These are phyloP conservation scores for Penicillium desertorum DNA, from an alignment of 495 filamentous ascomycete species.

Conservation along the genomic window DNA sequence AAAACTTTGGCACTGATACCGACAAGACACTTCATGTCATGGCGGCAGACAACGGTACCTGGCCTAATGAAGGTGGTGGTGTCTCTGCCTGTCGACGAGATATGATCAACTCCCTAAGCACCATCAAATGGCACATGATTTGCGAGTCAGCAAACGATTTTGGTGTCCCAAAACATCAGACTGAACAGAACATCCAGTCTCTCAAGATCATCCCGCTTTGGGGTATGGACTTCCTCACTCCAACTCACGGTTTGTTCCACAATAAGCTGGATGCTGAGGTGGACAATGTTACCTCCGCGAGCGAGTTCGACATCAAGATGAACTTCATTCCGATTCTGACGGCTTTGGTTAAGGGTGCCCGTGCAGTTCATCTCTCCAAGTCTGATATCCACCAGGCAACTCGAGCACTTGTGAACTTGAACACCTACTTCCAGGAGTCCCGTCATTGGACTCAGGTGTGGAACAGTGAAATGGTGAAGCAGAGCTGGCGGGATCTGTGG, in stretches of 20 bases:
- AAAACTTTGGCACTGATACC: slow-evolving; percentile 49
- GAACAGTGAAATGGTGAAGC: slow-evolving; percentile 60
- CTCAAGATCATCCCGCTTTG: slow-evolving; percentile 65
- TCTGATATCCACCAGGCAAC: slow-evolving; percentile 56
- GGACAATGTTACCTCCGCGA: slow-evolving; percentile 53
- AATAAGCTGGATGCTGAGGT: slow-evolving; percentile 63
- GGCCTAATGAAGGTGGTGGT: slow-evolving; percentile 66
- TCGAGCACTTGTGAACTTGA: slow-evolving; percentile 58
- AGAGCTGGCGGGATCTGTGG: slow-evolving; percentile 62
- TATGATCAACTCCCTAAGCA: slow-evolving; percentile 61
- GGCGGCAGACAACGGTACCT: slow-evolving; percentile 63
- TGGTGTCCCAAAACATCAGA: slow-evolving; percentile 64
- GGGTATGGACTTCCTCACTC: slow-evolving; percentile 63
- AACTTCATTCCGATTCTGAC: slow-evolving; percentile 64
- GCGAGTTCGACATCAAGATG: slow-evolving; percentile 54
- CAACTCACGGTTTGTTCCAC: slow-evolving; percentile 62
- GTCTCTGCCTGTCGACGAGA: slow-evolving; percentile 68
- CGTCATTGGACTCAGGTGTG: slow-evolving; percentile 65
- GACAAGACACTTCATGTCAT: slow-evolving; percentile 59
- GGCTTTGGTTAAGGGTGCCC: slow-evolving; percentile 58
- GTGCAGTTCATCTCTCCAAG: slow-evolving; percentile 50
- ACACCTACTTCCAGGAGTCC: slow-evolving; percentile 60
- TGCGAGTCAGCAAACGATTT: slow-evolving; percentile 67
- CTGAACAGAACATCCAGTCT: slow-evolving; percentile 64
- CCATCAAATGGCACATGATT: slow-evolving; percentile 65